Evolutionary conservation across 768 basidiomycete genomes (phyloP).

Genomic region (Hericium erinaceus): DNA sequence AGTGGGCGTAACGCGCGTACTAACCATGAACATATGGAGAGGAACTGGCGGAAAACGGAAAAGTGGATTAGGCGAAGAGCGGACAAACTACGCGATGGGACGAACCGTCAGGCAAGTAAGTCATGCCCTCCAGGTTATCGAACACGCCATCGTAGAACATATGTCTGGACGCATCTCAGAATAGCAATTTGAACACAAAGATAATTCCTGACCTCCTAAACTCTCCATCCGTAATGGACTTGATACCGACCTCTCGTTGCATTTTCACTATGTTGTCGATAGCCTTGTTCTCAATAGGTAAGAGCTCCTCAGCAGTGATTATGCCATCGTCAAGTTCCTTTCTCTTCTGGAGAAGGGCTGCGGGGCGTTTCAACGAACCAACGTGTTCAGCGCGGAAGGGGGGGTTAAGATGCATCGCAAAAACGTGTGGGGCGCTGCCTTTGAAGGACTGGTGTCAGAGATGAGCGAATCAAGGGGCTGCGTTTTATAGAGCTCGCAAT

Average conservation of each 20-base stretch:
- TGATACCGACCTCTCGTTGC: constrained; percentile 46
- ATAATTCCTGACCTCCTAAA: constrained; percentile 21
- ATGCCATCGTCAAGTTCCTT: constrained; percentile 32
- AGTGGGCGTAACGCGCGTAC: not conserved
- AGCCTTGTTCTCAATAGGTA: constrained; percentile 40
- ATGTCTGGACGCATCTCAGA: constrained; percentile 25
- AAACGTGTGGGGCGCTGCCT: too few relatives aligned
- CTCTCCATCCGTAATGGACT: constrained; percentile 58
- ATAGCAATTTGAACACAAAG: not conserved
- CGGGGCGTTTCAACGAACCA: constrained; percentile 51
- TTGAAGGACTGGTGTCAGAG: too few relatives aligned
- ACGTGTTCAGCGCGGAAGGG: constrained; percentile 48
- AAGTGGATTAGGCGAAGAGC: too few relatives aligned
- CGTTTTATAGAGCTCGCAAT: too few relatives aligned
- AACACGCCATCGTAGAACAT: constrained; percentile 61
- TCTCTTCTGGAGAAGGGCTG: constrained; percentile 39
- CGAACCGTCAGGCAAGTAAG: constrained; percentile 38
- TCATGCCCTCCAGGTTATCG: constrained; percentile 58
- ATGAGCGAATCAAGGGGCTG: too few relatives aligned
- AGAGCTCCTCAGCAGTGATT: constrained; percentile 35
- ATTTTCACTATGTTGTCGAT: constrained; percentile 43
- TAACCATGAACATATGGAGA: not conserved
- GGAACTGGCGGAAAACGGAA: not conserved
- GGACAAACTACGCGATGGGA: not conserved
- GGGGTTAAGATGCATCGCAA: constrained; percentile 20